Evolutionary conservation across 2,329 filamentous ascomycete genomes (phyloP), one percentile per base, ranked within the genome.

Genomic region (Reticulascus tulasneorum): DNA sequence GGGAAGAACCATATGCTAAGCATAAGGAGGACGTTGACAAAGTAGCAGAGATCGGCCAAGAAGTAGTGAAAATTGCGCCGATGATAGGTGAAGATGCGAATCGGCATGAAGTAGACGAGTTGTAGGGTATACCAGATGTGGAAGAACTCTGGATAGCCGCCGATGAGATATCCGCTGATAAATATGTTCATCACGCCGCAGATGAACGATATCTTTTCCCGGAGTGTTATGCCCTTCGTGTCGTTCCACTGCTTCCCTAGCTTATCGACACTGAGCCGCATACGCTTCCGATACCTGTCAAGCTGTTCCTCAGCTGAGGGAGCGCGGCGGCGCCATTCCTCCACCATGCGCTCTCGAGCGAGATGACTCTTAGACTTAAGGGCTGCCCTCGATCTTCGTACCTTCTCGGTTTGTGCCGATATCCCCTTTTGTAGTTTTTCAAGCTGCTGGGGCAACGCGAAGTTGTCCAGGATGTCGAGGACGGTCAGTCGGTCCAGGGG

Each of bases 111-210:
- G 64, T 96, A 97, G 42, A 86, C 60, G 26, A 95, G 74, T 62
- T 95, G 90, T 4, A 63, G 73, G 7, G 86, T 90, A 61, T 95
- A 98, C 93, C 93, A 98, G 48, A 84, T 67, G 50, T 94, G 91
- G 61, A 97, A 95, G 59, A 80, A 84, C 50, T 94, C 73, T 1
- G 93, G 89, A 50, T 74, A 83, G 20, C 80, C 88, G 42, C 93
- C 93, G 35, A 98, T 85, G 29, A 98, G 69, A 59, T 95, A 97
- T 39, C 91, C 93, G 48, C 88, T 94, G 57, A 97, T 81, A 63
- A 98, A 94, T 59, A 98, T 93, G 64, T 98, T 98, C 66, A 96
- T 79, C 48, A 96, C 90, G 52, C 89, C 93, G 42, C 82, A 91
- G 45, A 98, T 96, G 62, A 98, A 98, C 6, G 91, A 90, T 31